phyloP scores from a whole-genome alignment of 192 early-diverging fungal genomes.

The Mortierella alpina region DNA sequence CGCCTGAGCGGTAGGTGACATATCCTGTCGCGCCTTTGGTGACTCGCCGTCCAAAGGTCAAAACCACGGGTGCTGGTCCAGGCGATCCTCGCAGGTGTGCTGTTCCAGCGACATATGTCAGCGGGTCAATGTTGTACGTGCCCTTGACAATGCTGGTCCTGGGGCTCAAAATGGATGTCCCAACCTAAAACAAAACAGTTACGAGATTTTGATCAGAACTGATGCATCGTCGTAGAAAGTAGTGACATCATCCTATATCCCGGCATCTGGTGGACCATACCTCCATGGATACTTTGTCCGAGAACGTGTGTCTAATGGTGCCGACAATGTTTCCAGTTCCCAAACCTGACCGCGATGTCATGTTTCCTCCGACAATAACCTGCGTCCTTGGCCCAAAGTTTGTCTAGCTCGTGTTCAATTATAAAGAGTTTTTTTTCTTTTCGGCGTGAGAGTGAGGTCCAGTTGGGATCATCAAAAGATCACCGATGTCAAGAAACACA shows the following conservation, averaged over 20 bases:
- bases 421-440: no score
- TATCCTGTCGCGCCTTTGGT: constrained; percentile 73
- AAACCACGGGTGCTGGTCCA: constrained; percentile 72
- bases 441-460: no score
- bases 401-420: neutral
- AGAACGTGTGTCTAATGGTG: constrained; percentile 82
- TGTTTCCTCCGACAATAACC: constrained; percentile 66
- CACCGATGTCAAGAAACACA: no score
- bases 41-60: constrained; percentile 73
- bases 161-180: constrained; percentile 62
- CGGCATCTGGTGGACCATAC: constrained; percentile 45
- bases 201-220: neutral
- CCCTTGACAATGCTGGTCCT: constrained; percentile 70
- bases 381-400: constrained; percentile 60
- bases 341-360: constrained; percentile 71
- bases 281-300: constrained; percentile 77
- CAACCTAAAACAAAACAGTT: constrained; percentile 52
- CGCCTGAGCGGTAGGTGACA: constrained; percentile 81
- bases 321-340: constrained; percentile 81
- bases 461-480: no score
- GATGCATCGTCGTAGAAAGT: neutral
- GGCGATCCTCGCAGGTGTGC: constrained; percentile 60
- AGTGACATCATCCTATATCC: neutral
- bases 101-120: constrained; percentile 72
- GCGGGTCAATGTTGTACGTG: constrained; percentile 46